These are phyloP conservation scores for Trichosanthes cucumerina DNA, from an alignment of 306 rosid genomes.

Conservation along the genomic window DNA sequence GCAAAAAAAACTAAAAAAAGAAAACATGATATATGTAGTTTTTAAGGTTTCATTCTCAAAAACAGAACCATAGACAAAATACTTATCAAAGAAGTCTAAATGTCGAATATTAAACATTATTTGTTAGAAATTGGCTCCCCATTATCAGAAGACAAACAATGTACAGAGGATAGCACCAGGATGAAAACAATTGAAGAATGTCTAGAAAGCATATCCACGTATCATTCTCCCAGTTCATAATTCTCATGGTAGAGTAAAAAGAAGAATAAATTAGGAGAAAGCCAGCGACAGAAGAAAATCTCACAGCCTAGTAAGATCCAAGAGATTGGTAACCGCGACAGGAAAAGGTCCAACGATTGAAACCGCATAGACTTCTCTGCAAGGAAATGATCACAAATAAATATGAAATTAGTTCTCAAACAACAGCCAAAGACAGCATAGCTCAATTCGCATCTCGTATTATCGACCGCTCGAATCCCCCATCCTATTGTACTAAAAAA, in stretches of 20 bases:
- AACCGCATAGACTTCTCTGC: slow-evolving; percentile 93
- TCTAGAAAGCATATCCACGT: not conserved
- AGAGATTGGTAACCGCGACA: slow-evolving; percentile 83
- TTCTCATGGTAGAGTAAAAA: not conserved
- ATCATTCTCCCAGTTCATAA: not conserved
- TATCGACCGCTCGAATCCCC: no score
- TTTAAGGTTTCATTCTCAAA: not conserved
- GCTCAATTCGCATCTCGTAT: no score
- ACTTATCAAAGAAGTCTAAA: not conserved
- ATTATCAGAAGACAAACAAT: not conserved
- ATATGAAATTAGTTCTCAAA: not conserved
- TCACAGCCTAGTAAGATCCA: slow-evolving; percentile 96
- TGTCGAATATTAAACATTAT: not conserved
- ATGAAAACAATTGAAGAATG: not conserved
- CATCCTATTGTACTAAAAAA: no score
- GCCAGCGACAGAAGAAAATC: slow-evolving; percentile 6
- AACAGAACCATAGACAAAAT: not conserved
- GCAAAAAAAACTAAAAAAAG: not conserved
- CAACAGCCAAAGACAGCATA: no score
- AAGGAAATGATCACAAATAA: not conserved
- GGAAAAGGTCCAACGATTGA: slow-evolving; percentile 99
- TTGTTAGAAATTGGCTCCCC: not conserved
- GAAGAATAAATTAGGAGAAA: not conserved
- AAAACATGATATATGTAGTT: not conserved
- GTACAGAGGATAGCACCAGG: not conserved